These are phyloP conservation scores for Xerocomellus amylosporus DNA, from an alignment of 768 basidiomycete species.

Conservation along the genomic window DNA sequence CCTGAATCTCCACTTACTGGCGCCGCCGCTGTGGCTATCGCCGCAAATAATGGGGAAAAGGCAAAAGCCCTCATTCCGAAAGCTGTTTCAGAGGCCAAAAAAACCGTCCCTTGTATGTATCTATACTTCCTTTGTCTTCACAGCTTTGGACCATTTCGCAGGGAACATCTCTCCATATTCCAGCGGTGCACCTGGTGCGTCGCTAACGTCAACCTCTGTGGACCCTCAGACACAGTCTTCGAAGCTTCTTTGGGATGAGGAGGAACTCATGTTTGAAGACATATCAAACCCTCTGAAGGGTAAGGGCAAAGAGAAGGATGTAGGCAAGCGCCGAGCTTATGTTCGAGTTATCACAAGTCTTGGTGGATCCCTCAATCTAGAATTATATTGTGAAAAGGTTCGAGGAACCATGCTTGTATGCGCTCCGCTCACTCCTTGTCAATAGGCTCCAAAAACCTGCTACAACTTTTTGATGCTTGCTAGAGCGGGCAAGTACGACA, in stretches of 20 bases:
- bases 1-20: constrained; percentile 45
- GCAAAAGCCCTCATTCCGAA: constrained; percentile 31
- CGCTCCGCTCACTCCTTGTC: neutral
- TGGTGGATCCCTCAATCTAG: constrained; percentile 82
- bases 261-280: constrained; percentile 98
- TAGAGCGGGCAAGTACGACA: constrained; percentile 83
- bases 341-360: constrained; percentile 93
- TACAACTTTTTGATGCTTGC: constrained; percentile 98
- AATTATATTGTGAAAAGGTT: constrained; percentile 88
- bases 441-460: constrained; percentile 93
- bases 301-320: constrained; percentile 91
- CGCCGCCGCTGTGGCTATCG: constrained; percentile 27
- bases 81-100: constrained; percentile 44
- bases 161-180: constrained; percentile 94
- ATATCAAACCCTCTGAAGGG: constrained; percentile 77
- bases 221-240: constrained; percentile 67
- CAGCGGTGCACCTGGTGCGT: constrained; percentile 86
- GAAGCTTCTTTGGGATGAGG: constrained; percentile 96
- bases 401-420: neutral
- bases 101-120: constrained; percentile 62
- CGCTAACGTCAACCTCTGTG: constrained; percentile 89
- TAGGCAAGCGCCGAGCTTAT: constrained; percentile 89
- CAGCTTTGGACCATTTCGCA: constrained; percentile 27
- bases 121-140: neutral
- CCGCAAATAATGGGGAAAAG: constrained; percentile 34